Conservation (phyloP, 306 rosid species). For the Ochetophila trinervis region DNA sequence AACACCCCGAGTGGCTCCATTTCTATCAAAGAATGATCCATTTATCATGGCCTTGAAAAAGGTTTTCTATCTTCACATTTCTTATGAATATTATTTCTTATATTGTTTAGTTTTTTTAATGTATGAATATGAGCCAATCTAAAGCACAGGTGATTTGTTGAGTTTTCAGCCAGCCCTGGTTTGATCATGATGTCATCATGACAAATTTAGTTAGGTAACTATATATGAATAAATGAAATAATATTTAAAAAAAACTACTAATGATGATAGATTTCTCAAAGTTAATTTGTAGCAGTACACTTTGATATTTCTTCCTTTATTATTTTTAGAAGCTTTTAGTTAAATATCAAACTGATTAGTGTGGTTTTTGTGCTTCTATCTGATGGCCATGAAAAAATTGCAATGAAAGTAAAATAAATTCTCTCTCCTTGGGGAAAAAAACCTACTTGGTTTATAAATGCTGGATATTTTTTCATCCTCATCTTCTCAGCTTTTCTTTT, state of each 20-base stretch:
- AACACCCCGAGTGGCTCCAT: conserved; percentile 96
- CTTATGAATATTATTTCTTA: background rate
- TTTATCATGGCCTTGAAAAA: conserved; percentile 73
- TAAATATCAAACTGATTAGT: no score
- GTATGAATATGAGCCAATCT: background rate
- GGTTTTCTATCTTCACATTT: conserved; percentile 43
- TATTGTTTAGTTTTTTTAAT: background rate
- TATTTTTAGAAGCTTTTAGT: no score
- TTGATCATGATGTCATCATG: no score
- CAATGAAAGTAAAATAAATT: background rate
- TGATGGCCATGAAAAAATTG: no score
- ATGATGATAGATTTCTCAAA: no score
- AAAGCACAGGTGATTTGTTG: no score
- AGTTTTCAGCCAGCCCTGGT: no score
- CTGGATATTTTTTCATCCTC: background rate
- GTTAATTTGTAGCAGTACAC: no score
- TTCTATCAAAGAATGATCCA: conserved; percentile 79
- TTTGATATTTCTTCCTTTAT: no score
- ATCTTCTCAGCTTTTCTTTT: background rate
- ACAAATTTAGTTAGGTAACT: background rate
- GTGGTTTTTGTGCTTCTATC: no score
- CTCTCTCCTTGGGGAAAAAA: no score
- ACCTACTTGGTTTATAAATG: background rate
- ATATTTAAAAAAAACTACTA: no score
- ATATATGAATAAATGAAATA: background rate